Evolutionary conservation across 768 basidiomycete species (phyloP).

Genomic region (Hydnomerulius pinastri): DNA sequence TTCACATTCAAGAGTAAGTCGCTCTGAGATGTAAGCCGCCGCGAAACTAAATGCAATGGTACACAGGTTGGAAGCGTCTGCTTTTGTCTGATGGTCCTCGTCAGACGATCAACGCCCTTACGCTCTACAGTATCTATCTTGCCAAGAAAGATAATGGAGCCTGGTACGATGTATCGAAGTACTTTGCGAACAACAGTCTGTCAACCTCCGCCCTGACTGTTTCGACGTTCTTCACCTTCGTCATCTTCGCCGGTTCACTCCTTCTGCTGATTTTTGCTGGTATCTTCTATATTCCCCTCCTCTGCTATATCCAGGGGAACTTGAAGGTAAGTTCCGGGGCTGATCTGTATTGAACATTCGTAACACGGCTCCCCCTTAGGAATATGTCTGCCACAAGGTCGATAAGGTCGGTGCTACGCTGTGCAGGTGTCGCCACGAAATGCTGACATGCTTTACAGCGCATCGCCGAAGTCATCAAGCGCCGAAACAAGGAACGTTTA

Average conservation of each 20-base stretch:
- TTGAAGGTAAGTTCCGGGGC: conserved; percentile 76
- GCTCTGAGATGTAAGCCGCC: not conserved
- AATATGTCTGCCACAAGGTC: conserved; percentile 98
- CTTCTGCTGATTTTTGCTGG: conserved; percentile 82
- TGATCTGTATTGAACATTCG: too few species aligned
- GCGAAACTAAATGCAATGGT: not conserved
- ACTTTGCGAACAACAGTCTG: conserved; percentile 73
- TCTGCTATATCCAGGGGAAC: conserved; percentile 96
- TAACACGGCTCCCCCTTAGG: conserved; percentile 58
- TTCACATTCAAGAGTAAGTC: conserved; percentile 96
- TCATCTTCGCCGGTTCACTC: conserved; percentile 84
- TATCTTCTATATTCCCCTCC: conserved; percentile 88
- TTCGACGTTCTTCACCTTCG: conserved; percentile 87
- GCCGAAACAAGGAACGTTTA: conserved; percentile 83
- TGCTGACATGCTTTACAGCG: conserved; percentile 52
- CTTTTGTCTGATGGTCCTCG: conserved; percentile 94
- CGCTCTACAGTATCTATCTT: conserved; percentile 89
- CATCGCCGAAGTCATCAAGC: conserved; percentile 90
- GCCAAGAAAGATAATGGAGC: conserved; percentile 49
- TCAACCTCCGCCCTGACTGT: conserved; percentile 85
- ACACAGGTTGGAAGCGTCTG: conserved; percentile 81
- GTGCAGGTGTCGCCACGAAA: conserved; percentile 4
- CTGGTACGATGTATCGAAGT: conserved; percentile 75
- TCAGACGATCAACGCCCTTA: conserved; percentile 96
- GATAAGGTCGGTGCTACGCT: conserved; percentile 69